A percentile compares a stretch with the other conserved stretches of the same genome.
Evolutionary conservation across 176 grass and related monocot species (phyloP).

Genomic region (Phyllostachys edulis): DNA sequence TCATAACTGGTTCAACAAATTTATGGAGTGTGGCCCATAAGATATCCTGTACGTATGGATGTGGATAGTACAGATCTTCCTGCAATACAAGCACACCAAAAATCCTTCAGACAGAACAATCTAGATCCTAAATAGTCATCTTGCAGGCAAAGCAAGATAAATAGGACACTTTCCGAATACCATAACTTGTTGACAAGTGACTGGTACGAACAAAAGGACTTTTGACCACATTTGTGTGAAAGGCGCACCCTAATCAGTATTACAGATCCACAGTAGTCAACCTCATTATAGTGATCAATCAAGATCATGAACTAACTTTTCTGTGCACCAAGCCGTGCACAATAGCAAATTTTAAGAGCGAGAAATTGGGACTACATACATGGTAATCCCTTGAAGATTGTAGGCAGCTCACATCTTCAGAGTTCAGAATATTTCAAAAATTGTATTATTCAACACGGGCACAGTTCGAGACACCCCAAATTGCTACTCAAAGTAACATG

Average conservation of each 20-base stretch:
- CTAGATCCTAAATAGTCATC: conserved; percentile 4
- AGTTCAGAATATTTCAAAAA: background rate
- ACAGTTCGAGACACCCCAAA: background rate
- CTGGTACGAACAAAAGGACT: background rate
- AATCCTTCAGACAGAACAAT: conserved; percentile 21
- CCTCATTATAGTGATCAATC: background rate
- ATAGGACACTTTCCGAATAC: conserved; percentile 1
- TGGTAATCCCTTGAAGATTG: background rate
- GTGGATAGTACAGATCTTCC: conserved; percentile 98
- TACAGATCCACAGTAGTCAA: background rate
- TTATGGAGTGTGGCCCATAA: conserved; percentile 93
- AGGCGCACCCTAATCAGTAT: background rate
- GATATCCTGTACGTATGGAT: conserved; percentile 89
- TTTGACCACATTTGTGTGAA: background rate
- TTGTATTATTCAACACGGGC: background rate
- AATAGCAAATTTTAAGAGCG: background rate
- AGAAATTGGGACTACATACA: background rate
- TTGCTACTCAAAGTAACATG: background rate
- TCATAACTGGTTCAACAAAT: conserved; percentile 83
- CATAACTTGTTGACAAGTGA: background rate
- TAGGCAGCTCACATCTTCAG: conserved; percentile 2
- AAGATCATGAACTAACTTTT: background rate
- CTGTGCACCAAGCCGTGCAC: background rate
- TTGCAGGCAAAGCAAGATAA: conserved; percentile 11
- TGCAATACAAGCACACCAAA: conserved; percentile 38